phyloP scores from a whole-genome alignment of 352 stramenopile genomes.

The Stephanocyclus meneghinianus region DNA sequence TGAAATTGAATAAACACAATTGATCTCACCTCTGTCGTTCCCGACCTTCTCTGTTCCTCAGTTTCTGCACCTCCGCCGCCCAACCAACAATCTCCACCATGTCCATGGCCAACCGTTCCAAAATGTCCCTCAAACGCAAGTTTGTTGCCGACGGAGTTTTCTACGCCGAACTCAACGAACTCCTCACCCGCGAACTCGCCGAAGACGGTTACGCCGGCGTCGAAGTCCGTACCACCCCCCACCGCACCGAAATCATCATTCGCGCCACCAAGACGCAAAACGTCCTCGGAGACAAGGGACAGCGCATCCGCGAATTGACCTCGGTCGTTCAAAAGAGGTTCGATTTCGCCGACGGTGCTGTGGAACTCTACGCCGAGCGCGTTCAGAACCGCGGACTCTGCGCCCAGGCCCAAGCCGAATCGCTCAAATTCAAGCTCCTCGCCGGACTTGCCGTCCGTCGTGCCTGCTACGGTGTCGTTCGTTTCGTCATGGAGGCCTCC shows the following conservation, averaged over 20 bases:
- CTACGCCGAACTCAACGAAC: conserved; percentile 99
- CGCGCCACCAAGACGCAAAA: conserved; percentile 98
- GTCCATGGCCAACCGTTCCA: conserved; percentile 85
- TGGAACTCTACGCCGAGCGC: conserved; percentile 98
- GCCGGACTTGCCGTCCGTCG: conserved; percentile 96
- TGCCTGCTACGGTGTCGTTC: conserved; percentile 98
- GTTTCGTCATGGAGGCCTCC: conserved; percentile 98
- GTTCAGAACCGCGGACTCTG: conserved; percentile 98
- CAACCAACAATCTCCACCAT: background rate
- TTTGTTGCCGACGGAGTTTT: conserved; percentile 99
- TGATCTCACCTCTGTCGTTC: background rate
- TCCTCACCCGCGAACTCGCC: conserved; percentile 96
- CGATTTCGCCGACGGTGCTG: conserved; percentile 84
- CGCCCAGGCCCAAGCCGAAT: conserved; percentile 97
- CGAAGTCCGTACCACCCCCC: conserved; percentile 97
- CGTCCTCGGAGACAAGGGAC: conserved; percentile 98
- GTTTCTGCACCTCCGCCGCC: background rate
- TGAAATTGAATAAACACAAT: background rate
- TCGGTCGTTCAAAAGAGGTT: conserved; percentile 99
- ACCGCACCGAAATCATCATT: conserved; percentile 99
- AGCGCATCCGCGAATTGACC: conserved; percentile 98
- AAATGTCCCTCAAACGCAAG: conserved; percentile 99
- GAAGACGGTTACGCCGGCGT: conserved; percentile 98
- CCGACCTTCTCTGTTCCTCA: background rate
- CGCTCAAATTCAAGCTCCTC: conserved; percentile 99